Evolutionary conservation across 75 land plant species (phyloP), one percentile per base, ranked within the genome.

Genomic region (Selaginella moellendorffii): DNA sequence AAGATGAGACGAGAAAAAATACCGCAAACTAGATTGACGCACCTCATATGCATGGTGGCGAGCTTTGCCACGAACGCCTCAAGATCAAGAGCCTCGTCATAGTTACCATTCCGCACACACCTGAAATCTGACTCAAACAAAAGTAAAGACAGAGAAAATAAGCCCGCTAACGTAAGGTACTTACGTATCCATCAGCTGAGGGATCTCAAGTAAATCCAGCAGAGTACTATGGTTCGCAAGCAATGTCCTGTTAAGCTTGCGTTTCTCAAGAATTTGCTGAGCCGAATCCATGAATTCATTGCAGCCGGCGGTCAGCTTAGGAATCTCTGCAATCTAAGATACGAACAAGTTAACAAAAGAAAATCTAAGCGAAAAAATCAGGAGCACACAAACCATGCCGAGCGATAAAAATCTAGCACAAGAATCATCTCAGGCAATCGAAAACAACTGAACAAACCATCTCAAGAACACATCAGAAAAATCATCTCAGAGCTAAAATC

Each of bases 161-260:
- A 36, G 14, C 46, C 5, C 46, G 46, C 5, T n/a, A 36, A 36
- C 14, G 46, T 36, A 14, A 36, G 5, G 14, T 36, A 76, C 82
- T 65, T 79, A 93, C 98, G 98, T 89, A 73, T 93, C 98, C 98
- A 93, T 93, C 20, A 93, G 87, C 75, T 93, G 98, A 67, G 98
- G 98, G 67, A 93, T 86, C 78, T 93, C 98, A 74, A 93, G 87
- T 76, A 93, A 76, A 65, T 93, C 98, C 68, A 89, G 79, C 67
- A 93, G 67, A 25, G 90, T 80, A 68, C 85, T 84, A 30, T 93
- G 98, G 66, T 93, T 93, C 21, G 85, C 80, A 31, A 93, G 78
- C 62, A 93, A 71, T 27, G 77, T 93, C 29, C 79, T 86, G 70
- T 89, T 93, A 65, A 89, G 79, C 76, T 80, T 86, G 60, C 85